A percentile compares a stretch with the other conserved stretches of the same genome.
phyloP scores from a whole-genome alignment of 331 rosid genomes.

The Quercus phellos region DNA sequence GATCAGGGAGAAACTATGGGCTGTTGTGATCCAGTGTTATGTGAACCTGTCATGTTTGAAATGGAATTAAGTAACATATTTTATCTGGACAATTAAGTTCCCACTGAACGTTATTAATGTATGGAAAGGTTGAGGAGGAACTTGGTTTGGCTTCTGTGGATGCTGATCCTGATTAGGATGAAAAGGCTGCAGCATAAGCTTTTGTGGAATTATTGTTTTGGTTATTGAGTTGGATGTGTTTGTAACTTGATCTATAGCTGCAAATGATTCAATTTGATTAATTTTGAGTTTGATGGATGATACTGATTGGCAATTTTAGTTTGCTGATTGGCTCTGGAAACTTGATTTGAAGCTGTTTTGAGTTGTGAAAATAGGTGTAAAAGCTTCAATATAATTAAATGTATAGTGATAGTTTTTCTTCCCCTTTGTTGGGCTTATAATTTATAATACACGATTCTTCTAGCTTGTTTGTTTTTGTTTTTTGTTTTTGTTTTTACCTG shows the following conservation, averaged over 20 bases:
- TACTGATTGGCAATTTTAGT: not conserved
- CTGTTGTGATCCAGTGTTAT: no score
- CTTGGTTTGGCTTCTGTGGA: conserved; percentile 45
- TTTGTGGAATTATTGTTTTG: not conserved
- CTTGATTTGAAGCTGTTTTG: not conserved
- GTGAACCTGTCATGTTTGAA: no score
- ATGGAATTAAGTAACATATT: not conserved
- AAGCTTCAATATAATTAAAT: conserved; percentile 4
- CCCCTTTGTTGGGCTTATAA: not conserved
- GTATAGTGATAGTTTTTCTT: not conserved
- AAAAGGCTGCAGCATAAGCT: conserved; percentile 28
- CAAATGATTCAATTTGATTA: not conserved
- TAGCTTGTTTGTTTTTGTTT: not conserved
- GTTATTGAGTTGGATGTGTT: not conserved
- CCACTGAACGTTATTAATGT: conserved; percentile 49
- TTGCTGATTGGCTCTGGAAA: not conserved
- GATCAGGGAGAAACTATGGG: no score
- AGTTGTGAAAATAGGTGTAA: not conserved
- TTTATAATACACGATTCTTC: not conserved
- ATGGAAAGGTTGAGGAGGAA: conserved; percentile 50
- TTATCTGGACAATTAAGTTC: conserved; percentile 42
- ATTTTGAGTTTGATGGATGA: not conserved
- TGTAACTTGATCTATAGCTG: not conserved
- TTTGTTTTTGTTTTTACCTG: not conserved
- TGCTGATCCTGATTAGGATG: conserved; percentile 25